Conservation (phyloP, 179 eudicot genomes). For the Amaranthus tricolor region DNA sequence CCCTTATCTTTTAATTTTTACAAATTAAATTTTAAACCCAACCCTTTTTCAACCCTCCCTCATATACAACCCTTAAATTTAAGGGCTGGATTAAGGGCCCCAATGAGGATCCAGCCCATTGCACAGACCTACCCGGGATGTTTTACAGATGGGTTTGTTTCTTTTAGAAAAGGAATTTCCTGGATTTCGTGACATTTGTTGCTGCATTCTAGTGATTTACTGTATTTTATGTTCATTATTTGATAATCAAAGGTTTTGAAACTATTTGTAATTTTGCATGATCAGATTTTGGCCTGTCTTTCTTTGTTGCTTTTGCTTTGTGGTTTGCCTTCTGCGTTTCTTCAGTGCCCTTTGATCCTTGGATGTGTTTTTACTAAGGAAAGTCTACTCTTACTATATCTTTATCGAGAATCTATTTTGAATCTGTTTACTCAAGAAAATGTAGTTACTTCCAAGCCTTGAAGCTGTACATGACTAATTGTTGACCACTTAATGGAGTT, state of each 20-base stretch:
- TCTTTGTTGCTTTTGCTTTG: neutral
- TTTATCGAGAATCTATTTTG: neutral
- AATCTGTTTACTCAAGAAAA: neutral
- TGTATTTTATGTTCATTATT: neutral
- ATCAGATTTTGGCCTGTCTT: neutral
- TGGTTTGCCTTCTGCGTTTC: neutral
- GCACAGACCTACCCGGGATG: too few relatives aligned
- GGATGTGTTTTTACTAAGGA: neutral
- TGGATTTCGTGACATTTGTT: neutral
- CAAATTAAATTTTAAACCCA: too few relatives aligned
- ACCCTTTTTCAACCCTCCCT: too few relatives aligned
- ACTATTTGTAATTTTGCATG: neutral
- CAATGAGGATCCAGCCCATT: too few relatives aligned
- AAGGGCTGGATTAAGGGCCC: too few relatives aligned
- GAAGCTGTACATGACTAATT: too few relatives aligned
- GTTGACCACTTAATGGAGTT: too few relatives aligned
- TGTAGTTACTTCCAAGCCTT: neutral
- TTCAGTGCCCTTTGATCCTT: neutral
- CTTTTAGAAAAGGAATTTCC: neutral
- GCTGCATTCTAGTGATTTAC: neutral
- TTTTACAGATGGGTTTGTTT: neutral
- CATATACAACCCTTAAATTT: too few relatives aligned
- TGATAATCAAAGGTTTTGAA: neutral
- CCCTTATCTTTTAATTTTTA: too few relatives aligned
- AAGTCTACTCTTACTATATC: neutral